A percentile compares a stretch with the other conserved stretches of the same genome.
Conservation (phyloP, 2,329 filamentous ascomycete genomes). For the Dothideomycetes sp. region DNA sequence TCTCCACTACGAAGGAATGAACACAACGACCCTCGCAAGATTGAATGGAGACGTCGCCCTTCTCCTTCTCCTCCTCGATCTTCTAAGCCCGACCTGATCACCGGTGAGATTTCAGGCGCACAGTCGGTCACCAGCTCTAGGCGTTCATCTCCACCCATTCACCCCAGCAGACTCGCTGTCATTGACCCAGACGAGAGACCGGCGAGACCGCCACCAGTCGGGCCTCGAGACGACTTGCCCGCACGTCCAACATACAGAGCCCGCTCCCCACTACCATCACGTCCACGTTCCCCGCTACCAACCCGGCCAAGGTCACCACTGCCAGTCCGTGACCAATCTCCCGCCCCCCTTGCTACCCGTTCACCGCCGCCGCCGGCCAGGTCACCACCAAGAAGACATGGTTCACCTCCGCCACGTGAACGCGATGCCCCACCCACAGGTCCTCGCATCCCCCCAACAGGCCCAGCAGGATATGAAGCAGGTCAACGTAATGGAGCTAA, state of each 20-base stretch:
- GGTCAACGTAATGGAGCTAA: no score
- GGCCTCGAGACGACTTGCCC: conserved; percentile 10
- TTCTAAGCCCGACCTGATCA: conserved; percentile 20
- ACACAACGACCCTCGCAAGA: conserved; percentile 35
- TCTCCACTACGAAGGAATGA: conserved; percentile 42
- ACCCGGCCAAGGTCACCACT: conserved; percentile 4
- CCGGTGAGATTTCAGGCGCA: conserved; percentile 39
- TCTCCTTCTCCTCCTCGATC: conserved; percentile 39
- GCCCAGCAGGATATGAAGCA: conserved; percentile 13
- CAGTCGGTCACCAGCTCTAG: conserved; percentile 48
- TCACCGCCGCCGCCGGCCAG: conserved; percentile 6
- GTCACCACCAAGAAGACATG: conserved; percentile 26
- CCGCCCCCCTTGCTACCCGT: background rate
- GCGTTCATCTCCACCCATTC: conserved; percentile 49
- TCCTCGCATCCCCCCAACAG: conserved; percentile 20
- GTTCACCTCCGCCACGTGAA: conserved; percentile 18
- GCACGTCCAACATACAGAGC: conserved; percentile 16
- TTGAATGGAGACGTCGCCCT: conserved; percentile 42
- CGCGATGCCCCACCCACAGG: conserved; percentile 18
- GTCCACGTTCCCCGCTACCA: conserved; percentile 1
- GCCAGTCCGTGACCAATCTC: background rate
- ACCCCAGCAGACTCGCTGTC: conserved; percentile 39
- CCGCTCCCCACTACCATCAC: conserved; percentile 12
- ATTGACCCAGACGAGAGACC: conserved; percentile 22
- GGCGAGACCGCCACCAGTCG: conserved; percentile 10